These are phyloP conservation scores for Odonthalia washingtoniensis DNA, from an alignment of 31 red algal genomes.

Conservation along the genomic window DNA sequence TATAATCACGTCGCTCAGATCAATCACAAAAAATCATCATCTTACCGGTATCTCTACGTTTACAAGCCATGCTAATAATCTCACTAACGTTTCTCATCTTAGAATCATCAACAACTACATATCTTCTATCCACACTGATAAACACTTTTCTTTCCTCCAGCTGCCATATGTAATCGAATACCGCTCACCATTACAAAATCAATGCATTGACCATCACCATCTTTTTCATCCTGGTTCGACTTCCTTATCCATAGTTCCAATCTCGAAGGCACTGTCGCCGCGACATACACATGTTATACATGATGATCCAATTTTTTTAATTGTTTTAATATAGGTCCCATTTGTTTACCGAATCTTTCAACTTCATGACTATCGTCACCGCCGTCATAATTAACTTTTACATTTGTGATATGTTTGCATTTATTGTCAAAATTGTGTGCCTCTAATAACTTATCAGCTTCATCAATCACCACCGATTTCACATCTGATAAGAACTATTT, in stretches of 20 bases:
- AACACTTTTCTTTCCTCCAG: constrained; percentile 16
- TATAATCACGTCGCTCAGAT: constrained; percentile 21
- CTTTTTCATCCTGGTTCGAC: constrained; percentile 21
- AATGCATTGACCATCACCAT: constrained; percentile 1
- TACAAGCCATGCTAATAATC: too few species aligned
- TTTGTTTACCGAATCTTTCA: constrained; percentile 16
- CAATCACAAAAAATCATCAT: constrained; percentile 67
- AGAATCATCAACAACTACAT: constrained; percentile 15
- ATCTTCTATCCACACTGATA: constrained; percentile 49
- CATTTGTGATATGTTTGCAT: too few species aligned
- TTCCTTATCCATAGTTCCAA: constrained; percentile 9
- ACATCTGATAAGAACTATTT: constrained; percentile 43
- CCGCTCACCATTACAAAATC: constrained; percentile 31
- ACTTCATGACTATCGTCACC: constrained; percentile 10
- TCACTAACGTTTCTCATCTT: constrained; percentile 45
- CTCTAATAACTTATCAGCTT: constrained; percentile 65
- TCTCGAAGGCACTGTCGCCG: constrained; percentile 25
- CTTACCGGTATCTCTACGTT: constrained; percentile 17
- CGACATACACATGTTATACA: constrained; percentile 50
- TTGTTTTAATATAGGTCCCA: too few species aligned
- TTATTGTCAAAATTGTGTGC: too few species aligned
- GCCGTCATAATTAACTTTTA: too few species aligned
- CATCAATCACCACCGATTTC: constrained; percentile 59
- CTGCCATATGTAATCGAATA: constrained; percentile 41
- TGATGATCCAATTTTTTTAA: too few species aligned